A percentile compares a stretch with the other conserved stretches of the same genome.
phyloP scores from a whole-genome alignment of 306 rosid genomes.

The Pterocarpus santalinus region DNA sequence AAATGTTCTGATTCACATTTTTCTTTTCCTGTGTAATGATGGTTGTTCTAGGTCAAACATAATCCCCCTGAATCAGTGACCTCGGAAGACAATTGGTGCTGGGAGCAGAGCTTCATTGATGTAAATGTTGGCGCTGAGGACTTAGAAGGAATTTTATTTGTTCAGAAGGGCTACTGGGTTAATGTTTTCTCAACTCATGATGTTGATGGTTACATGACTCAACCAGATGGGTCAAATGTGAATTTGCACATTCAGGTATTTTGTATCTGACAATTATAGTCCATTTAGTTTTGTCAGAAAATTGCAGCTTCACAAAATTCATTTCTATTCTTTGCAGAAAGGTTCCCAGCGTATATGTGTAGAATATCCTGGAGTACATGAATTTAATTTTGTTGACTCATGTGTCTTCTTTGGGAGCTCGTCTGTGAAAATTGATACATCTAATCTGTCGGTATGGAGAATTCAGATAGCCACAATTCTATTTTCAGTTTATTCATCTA shows the following conservation, averaged over 20 bases:
- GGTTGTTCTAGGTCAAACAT: conserved; percentile 73
- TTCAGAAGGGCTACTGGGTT: conserved; percentile 92
- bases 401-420: conserved; percentile 95
- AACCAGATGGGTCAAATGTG: conserved; percentile 68
- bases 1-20: conserved; percentile 33
- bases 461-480: conserved; percentile 25
- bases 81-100: conserved; percentile 90
- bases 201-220: conserved; percentile 81
- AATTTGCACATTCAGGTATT: conserved; percentile 80
- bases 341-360: conserved; percentile 87
- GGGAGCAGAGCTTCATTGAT: conserved; percentile 80
- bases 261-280: conserved; percentile 44
- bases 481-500: conserved; percentile 5
- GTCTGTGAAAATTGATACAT: conserved; percentile 75
- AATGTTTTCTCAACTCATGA: conserved; percentile 84
- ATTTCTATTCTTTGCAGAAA: conserved; percentile 73
- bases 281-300: conserved; percentile 29
- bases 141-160: conserved; percentile 72
- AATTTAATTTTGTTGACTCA: conserved; percentile 77
- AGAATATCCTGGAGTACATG: conserved; percentile 89
- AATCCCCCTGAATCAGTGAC: conserved; percentile 56
- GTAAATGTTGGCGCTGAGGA: conserved; percentile 84
- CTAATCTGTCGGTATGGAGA: conserved; percentile 66
- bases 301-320: conserved; percentile 44
- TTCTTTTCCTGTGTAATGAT: conserved; percentile 11